Base-by-base conservation (phyloP, 2,329 filamentous ascomycete genomes). In the Fusarium acutatum region DNA sequence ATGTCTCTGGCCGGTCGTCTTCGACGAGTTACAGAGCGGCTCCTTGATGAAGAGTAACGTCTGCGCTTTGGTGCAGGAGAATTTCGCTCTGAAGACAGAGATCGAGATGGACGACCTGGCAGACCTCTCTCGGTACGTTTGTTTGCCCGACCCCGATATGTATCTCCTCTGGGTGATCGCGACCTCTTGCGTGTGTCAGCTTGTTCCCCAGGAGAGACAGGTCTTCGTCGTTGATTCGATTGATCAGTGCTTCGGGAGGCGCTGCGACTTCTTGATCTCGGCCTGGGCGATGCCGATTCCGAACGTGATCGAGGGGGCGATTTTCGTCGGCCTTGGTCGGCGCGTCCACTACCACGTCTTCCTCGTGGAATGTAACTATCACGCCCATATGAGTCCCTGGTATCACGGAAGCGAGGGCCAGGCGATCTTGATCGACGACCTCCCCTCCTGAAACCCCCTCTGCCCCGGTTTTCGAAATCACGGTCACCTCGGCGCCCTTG, bases 351-450 rank as follows among this genome's bases (percentile, higher is more conserved):
- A 13, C 80, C 80, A n/a, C 82, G 82, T 50, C 84, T 84, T 54
- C 83, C 84, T 71, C 85, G 82, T 5, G 88, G 88, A 40, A 88
- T 83, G 67, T 91, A 88, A 67, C 85, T 85, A 71, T 90, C 88
- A 53, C 88, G 84, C 17, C 82, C 82, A 54, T 83, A 86, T 17
- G 82, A 80, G 24, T 86, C 84, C 69, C 86, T 80, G 24, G 83
- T 78, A 50, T 84, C 84, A 35, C 84, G 82, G 38, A 81, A 80
- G 60, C 85, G 83, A 13, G 84, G 81, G 11, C 83, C 83, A 14
- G 87, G 87, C 4, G 88, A 88, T 10, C 84, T 82, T 6, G 87
- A 88, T 61, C 87, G 82, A 35, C 82, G 82, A 15, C 83, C 80
- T 28, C 82, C 82, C 28, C 86, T 83, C n/a, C 83, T 84, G 58